Conservation (phyloP, 345 rosid genomes). For the Gossypium anomalum region DNA sequence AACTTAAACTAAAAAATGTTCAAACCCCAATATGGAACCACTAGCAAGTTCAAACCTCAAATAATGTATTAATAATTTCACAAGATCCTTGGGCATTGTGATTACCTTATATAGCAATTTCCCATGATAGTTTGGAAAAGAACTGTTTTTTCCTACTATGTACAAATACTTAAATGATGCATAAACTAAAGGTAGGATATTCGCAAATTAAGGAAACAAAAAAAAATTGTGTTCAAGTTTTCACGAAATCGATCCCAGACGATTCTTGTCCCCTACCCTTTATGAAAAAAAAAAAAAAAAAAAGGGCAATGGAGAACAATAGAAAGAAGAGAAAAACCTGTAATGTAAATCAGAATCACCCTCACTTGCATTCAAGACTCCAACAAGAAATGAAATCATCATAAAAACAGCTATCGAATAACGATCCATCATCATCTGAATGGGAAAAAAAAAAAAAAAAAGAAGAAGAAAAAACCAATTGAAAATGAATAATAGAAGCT, state of each 20-base stretch:
- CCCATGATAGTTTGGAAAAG: background rate
- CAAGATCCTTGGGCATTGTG: background rate
- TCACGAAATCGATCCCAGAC: no score
- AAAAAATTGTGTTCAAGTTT: background rate
- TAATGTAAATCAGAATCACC: constrained; percentile 72
- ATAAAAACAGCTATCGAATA: background rate
- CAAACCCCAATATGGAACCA: no score
- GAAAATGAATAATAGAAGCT: background rate
- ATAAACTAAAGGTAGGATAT: background rate
- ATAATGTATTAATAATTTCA: background rate
- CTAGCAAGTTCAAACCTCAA: no score
- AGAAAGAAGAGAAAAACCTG: constrained; percentile 35
- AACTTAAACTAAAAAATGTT: no score
- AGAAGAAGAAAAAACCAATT: background rate
- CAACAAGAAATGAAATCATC: background rate
- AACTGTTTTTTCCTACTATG: background rate
- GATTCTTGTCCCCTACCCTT: no score
- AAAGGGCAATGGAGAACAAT: background rate
- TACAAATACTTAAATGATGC: background rate
- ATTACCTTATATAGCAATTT: background rate
- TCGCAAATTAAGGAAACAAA: background rate
- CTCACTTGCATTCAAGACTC: constrained; percentile 42
- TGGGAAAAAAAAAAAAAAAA: background rate
- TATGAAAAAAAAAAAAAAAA: no score
- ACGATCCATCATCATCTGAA: constrained; percentile 9